Conservation (phyloP, 2,329 filamentous ascomycete species). For the Thelonectria discophora region DNA sequence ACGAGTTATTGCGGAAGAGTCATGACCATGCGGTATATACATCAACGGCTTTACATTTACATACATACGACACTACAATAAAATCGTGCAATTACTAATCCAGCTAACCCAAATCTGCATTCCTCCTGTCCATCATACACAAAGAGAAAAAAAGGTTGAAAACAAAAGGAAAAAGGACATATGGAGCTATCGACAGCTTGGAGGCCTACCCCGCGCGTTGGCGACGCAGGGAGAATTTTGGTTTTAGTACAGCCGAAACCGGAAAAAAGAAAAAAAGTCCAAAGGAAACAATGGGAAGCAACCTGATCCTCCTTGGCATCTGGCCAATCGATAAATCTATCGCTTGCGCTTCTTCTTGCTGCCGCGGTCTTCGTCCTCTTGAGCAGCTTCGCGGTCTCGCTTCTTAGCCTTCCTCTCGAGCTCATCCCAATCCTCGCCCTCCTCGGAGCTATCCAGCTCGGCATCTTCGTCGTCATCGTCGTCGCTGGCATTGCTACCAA, state of each 20-base stretch:
- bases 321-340: slow-evolving; percentile 32
- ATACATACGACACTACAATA: background rate
- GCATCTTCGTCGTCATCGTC: slow-evolving; percentile 77
- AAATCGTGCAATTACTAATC: slow-evolving; percentile 22
- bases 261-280: slow-evolving; percentile 5
- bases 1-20: too few relatives aligned
- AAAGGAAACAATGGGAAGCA: background rate
- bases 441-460: slow-evolving; percentile 74
- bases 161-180: too few relatives aligned
- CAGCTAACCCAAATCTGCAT: slow-evolving; percentile 11
- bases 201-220: background rate
- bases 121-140: slow-evolving; percentile 17
- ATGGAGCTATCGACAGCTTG: background rate
- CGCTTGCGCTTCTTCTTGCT: slow-evolving; percentile 67
- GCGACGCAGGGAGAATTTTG: slow-evolving; percentile 3
- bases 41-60: background rate
- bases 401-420: slow-evolving; percentile 91
- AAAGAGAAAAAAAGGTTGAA: slow-evolving; percentile 5
- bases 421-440: slow-evolving; percentile 93
- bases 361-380: slow-evolving; percentile 70
- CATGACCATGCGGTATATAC: too few relatives aligned
- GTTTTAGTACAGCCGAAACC: slow-evolving; percentile 26
- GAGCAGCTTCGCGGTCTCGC: slow-evolving; percentile 72
- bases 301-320: slow-evolving; percentile 9
- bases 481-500: slow-evolving; percentile 86